Percentiles rank a stretch among this genome's conserved stretches.
Evolutionary conservation across 2,329 filamentous ascomycete species (phyloP).

Genomic region (Fusarium xyrophilum): DNA sequence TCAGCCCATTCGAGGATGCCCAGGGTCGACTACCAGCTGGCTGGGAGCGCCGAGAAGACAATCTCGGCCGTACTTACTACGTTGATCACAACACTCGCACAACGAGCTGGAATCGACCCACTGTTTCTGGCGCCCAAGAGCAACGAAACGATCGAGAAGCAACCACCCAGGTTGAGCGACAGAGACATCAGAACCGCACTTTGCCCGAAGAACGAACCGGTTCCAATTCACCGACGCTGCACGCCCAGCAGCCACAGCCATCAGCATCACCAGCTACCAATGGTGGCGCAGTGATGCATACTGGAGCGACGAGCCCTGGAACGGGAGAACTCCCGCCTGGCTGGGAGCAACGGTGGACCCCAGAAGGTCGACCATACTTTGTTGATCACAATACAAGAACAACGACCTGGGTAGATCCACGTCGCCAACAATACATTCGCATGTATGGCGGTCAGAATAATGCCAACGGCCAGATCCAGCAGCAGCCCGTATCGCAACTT

Average conservation of each 20-base stretch:
- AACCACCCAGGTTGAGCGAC: slow-evolving; percentile 89
- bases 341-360: slow-evolving; percentile 96
- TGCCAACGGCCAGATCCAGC: slow-evolving; percentile 86
- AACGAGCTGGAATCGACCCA: slow-evolving; percentile 94
- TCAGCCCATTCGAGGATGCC: slow-evolving; percentile 96
- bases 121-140: slow-evolving; percentile 77
- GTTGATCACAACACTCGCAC: slow-evolving; percentile 97
- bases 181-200: slow-evolving; percentile 93
- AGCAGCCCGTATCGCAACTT: slow-evolving; percentile 95
- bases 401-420: slow-evolving; percentile 97
- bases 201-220: slow-evolving; percentile 95
- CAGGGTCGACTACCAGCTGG: slow-evolving; percentile 90
- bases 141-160: slow-evolving; percentile 79
- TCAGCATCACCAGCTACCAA: slow-evolving; percentile 46
- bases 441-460: slow-evolving; percentile 94
- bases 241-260: slow-evolving; percentile 56
- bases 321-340: slow-evolving; percentile 93
- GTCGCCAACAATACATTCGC: slow-evolving; percentile 95
- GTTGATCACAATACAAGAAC: slow-evolving; percentile 98
- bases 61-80: slow-evolving; percentile 94
- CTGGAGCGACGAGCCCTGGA: slow-evolving; percentile 88
- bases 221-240: slow-evolving; percentile 84
- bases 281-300: slow-evolving; percentile 87
- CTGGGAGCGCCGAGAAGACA: slow-evolving; percentile 96
- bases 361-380: slow-evolving; percentile 94